phyloP scores from a whole-genome alignment of 1,284 basidiomycete species.

The Xerocomus nothofagi region DNA sequence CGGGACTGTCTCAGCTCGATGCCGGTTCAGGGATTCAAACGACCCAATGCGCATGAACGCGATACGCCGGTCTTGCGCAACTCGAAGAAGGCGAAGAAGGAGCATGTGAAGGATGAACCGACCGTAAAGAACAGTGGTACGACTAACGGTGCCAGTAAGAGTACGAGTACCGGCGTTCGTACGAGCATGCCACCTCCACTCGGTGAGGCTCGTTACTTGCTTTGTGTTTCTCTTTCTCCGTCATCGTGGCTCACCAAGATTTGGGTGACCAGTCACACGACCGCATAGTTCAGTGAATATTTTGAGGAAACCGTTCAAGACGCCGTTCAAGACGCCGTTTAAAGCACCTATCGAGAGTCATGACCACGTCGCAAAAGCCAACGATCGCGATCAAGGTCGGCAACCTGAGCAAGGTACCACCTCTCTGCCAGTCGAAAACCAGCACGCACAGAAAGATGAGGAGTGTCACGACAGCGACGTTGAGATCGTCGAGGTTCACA shows the following conservation, averaged over 20 bases:
- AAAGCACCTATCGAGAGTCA: conserved; percentile 26
- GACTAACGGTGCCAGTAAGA: background rate
- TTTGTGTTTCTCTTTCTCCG: background rate
- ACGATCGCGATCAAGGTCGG: background rate
- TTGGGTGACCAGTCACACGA: conserved; percentile 39
- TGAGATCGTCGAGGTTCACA: conserved; percentile 17
- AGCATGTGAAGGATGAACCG: conserved; percentile 13
- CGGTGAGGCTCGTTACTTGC: conserved; percentile 29
- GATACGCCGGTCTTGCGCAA: conserved; percentile 13
- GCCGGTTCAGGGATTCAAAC: conserved; percentile 26
- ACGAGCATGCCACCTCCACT: conserved; percentile 34
- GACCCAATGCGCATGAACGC: conserved; percentile 16
- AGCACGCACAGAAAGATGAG: background rate
- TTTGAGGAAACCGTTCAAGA: conserved; percentile 51
- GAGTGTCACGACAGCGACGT: conserved; percentile 8
- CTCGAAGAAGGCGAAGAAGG: conserved; percentile 43
- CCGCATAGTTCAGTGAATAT: conserved; percentile 41
- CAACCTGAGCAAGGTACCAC: background rate
- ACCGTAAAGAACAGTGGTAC: background rate
- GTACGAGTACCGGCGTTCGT: background rate
- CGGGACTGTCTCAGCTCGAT: conserved; percentile 21
- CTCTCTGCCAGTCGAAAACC: background rate
- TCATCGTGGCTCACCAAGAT: background rate
- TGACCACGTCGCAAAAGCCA: background rate
- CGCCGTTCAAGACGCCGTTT: conserved; percentile 38